phyloP scores from a whole-genome alignment of 1,139 yeast species.

The Geotrichum fermentans region DNA sequence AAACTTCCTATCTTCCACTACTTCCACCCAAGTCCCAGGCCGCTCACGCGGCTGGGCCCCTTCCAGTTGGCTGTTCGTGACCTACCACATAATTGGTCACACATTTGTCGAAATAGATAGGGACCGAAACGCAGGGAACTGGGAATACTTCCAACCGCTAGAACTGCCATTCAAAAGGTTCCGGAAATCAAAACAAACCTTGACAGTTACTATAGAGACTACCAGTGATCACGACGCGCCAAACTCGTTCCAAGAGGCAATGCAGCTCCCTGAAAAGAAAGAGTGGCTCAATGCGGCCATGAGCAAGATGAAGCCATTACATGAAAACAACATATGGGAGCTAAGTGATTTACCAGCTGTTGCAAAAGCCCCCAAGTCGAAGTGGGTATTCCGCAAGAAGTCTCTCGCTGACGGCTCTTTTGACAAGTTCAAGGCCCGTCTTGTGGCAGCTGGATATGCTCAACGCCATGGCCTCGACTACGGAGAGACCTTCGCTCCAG shows the following conservation, averaged over 20 bases:
- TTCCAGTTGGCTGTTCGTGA: no score
- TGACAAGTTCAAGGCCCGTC: conserved; percentile 24
- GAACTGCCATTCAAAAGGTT: neutral
- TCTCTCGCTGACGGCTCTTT: conserved; percentile 13
- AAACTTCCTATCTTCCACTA: no score
- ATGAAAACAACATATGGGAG: neutral
- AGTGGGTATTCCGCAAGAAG: conserved; percentile 26
- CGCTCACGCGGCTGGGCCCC: no score
- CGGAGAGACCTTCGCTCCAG: conserved; percentile 12
- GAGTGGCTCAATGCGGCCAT: neutral
- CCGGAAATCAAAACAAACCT: no score
- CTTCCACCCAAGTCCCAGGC: no score
- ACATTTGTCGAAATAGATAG: neutral
- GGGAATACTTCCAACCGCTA: neutral
- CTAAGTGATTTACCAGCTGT: neutral
- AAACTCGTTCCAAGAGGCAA: neutral
- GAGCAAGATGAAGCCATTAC: neutral
- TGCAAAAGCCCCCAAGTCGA: neutral
- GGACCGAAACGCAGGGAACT: neutral
- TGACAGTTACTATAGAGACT: neutral
- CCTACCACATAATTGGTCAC: no score
- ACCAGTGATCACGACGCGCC: neutral
- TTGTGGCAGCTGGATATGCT: no score
- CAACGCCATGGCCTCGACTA: no score
- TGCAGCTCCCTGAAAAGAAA: neutral